These are phyloP conservation scores for Favolaschia claudopus DNA, from an alignment of 768 basidiomycete species.

Conservation along the genomic window DNA sequence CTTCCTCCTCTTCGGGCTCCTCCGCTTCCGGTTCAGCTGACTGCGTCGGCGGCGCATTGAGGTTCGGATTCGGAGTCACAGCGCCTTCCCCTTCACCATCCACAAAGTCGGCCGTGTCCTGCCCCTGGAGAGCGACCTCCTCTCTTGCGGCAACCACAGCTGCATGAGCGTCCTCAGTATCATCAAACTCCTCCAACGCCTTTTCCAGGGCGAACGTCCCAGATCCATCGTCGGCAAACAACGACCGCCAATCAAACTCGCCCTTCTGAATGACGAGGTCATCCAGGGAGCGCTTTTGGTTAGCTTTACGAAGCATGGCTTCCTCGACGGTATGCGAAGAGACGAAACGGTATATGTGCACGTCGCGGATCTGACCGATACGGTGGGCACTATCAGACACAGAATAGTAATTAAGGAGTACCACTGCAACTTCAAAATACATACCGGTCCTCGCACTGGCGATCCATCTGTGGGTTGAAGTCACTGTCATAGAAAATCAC, in stretches of 20 bases:
- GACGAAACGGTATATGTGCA: constrained; percentile 95
- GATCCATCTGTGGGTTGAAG: constrained; percentile 97
- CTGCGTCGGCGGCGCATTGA: background rate
- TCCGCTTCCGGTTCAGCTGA: constrained; percentile 38
- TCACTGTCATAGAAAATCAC: constrained; percentile 98
- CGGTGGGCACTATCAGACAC: constrained; percentile 84
- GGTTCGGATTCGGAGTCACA: background rate
- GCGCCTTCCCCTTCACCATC: constrained; percentile 36
- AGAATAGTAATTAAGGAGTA: background rate
- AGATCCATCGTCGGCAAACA: constrained; percentile 68
- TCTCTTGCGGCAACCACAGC: constrained; percentile 80
- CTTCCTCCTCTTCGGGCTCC: constrained; percentile 54
- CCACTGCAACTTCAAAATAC: constrained; percentile 26
- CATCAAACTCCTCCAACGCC: constrained; percentile 87
- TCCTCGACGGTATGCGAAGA: constrained; percentile 93
- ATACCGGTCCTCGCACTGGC: constrained; percentile 93
- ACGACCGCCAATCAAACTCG: constrained; percentile 92
- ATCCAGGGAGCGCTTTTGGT: constrained; percentile 93
- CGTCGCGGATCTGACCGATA: constrained; percentile 97
- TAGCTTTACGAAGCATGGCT: constrained; percentile 95
- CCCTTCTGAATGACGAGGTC: constrained; percentile 92
- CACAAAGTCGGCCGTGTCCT: constrained; percentile 82
- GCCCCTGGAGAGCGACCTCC: constrained; percentile 75
- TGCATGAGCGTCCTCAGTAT: constrained; percentile 85
- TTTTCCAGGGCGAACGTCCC: constrained; percentile 62